phyloP scores from a whole-genome alignment of 2,329 filamentous ascomycete species.

The Grosmannia serpens region DNA sequence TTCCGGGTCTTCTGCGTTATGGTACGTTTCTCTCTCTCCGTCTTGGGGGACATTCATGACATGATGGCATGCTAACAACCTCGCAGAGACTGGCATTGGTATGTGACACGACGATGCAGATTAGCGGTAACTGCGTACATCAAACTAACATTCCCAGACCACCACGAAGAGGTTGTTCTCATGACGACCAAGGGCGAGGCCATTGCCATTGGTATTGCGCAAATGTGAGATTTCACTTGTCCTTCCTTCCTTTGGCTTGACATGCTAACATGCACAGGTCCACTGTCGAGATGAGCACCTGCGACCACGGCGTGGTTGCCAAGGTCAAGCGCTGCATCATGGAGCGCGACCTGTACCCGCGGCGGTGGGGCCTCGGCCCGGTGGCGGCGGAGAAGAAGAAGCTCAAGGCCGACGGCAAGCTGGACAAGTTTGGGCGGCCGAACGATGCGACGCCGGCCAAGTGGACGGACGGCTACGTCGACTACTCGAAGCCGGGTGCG shows the following conservation, averaged over 20 bases:
- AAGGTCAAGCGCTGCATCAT: slow-evolving; percentile 99
- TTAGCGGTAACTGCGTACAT: background rate
- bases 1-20: slow-evolving; percentile 88
- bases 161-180: slow-evolving; percentile 90
- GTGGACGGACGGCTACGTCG: slow-evolving; percentile 89
- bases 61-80: background rate
- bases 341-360: slow-evolving; percentile 96
- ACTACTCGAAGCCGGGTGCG: slow-evolving; percentile 52
- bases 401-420: slow-evolving; percentile 94
- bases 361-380: slow-evolving; percentile 91
- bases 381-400: slow-evolving; percentile 98
- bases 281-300: slow-evolving; percentile 90
- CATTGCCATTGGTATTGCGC: slow-evolving; percentile 88
- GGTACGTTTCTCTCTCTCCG: slow-evolving; percentile 37
- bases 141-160: slow-evolving; percentile 49
- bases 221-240: slow-evolving; percentile 49
- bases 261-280: slow-evolving; percentile 29
- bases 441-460: slow-evolving; percentile 90
- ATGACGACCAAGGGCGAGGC: slow-evolving; percentile 99
- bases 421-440: slow-evolving; percentile 90
- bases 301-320: slow-evolving; percentile 93
- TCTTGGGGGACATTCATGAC: background rate
- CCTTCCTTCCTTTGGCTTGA: no score
- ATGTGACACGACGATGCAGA: background rate
- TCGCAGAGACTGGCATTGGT: slow-evolving; percentile 11